phyloP scores from a whole-genome alignment of 2,329 filamentous ascomycete species.

The Beauveria varroae region DNA sequence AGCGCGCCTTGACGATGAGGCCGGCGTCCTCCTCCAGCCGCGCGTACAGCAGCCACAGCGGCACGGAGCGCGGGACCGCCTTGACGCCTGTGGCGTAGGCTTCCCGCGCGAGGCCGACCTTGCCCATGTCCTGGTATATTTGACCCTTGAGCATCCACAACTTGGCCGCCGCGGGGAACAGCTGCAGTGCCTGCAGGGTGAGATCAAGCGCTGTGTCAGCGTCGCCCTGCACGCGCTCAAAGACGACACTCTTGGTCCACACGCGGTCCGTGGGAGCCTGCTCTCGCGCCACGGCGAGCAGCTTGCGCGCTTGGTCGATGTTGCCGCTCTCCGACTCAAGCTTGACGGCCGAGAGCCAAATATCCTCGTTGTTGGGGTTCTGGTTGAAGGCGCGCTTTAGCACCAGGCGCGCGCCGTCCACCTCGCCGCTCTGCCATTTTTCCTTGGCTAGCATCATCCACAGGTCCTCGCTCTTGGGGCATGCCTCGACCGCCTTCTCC shows the following conservation, averaged over 20 bases:
- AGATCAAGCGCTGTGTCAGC: constrained; percentile 77
- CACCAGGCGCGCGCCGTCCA: constrained; percentile 78
- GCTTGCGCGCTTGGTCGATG: constrained; percentile 70
- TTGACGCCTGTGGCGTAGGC: constrained; percentile 85
- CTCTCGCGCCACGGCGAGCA: constrained; percentile 74
- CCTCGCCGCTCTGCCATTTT: constrained; percentile 82
- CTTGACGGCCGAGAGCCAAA: constrained; percentile 94
- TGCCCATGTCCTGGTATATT: constrained; percentile 80
- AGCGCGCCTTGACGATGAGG: constrained; percentile 82
- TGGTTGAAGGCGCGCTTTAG: constrained; percentile 87
- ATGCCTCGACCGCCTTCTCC: constrained; percentile 89
- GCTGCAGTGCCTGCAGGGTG: constrained; percentile 74
- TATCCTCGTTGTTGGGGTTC: constrained; percentile 94
- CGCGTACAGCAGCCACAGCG: constrained; percentile 83
- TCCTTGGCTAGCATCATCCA: constrained; percentile 97
- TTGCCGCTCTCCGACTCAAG: constrained; percentile 87
- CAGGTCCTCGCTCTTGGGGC: constrained; percentile 80
- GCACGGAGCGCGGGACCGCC: constrained; percentile 73
- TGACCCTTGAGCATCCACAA: constrained; percentile 99
- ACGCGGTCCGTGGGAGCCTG: constrained; percentile 93
- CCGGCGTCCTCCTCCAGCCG: constrained; percentile 81
- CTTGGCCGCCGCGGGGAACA: constrained; percentile 80
- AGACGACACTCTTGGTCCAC: constrained; percentile 93
- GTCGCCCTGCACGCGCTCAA: constrained; percentile 79
- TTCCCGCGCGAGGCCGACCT: constrained; percentile 77